phyloP scores from a whole-genome alignment of 169 alveolate species.

The Plasmodium gaboni region DNA sequence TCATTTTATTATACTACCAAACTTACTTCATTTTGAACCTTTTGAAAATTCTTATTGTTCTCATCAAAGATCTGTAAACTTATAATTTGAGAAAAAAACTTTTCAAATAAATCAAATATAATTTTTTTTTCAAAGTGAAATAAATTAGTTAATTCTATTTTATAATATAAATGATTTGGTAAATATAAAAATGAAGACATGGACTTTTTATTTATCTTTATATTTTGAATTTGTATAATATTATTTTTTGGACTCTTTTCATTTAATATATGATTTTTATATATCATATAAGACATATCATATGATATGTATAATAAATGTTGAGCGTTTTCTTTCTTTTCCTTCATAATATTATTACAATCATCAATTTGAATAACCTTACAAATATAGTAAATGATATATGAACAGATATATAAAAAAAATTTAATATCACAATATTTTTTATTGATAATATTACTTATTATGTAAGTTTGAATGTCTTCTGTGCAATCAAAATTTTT shows the following conservation, averaged over 20 bases:
- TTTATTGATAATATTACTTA: slow-evolving; percentile 3
- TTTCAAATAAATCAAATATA: slow-evolving; percentile 10
- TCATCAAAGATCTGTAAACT: neutral
- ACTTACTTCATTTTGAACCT: slow-evolving; percentile 40
- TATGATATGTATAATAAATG: slow-evolving; percentile 35
- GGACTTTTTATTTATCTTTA: slow-evolving; percentile 23
- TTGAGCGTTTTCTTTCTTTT: neutral
- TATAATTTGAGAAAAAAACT: neutral
- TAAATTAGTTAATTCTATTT: slow-evolving; percentile 30
- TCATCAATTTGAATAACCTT: neutral
- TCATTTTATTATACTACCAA: neutral
- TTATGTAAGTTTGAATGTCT: slow-evolving; percentile 3
- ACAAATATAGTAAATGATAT: slow-evolving; percentile 24
- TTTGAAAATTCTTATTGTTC: slow-evolving; percentile 2
- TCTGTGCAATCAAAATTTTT: neutral
- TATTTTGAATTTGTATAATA: neutral
- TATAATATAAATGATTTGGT: slow-evolving; percentile 17
- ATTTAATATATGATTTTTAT: slow-evolving; percentile 17
- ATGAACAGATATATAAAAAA: slow-evolving; percentile 45
- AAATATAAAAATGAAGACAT: slow-evolving; percentile 31
- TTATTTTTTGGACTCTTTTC: neutral
- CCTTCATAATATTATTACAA: neutral
- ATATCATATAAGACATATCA: slow-evolving; percentile 44
- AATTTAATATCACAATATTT: slow-evolving; percentile 43
- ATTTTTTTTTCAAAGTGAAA: slow-evolving; percentile 38